Base-by-base conservation (phyloP, 306 rosid genomes). In the Begonia loranthoides region DNA sequence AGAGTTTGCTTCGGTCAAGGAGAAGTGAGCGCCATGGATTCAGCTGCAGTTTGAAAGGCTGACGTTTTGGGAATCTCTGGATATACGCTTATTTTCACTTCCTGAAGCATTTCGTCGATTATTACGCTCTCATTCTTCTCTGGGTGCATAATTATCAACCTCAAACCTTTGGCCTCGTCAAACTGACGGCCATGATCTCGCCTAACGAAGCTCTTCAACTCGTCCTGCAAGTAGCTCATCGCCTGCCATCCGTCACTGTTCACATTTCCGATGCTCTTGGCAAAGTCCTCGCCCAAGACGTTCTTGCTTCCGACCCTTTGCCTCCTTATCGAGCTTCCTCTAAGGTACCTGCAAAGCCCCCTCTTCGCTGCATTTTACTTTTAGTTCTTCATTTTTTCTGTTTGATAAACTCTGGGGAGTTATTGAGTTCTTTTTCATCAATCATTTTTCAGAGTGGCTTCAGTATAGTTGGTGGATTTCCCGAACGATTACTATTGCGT, bases 251-350 rank as follows among this genome's bases (percentile, higher is more conserved):
- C 7, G 56, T 82, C 50, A 62, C 77, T 2, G 71, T 89, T 9
- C 70, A 89, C 10, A 82, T 89, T 15, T 70, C 61, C 43, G 81
- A 85, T 1, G 81, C 95, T 22, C 71, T 82, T 4, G 97, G 83
- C 53, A 84, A 73, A 70, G 76, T 89, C 57, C 63, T 89, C 52
- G 95, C 94, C 0, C 75, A 82, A 55, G 81, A 82, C 10, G 50
- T 82, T 78, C 68, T 15, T 13, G 85, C 95, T 48, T 57, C 62
- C 8, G 94, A 89, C 54, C 90, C 90, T 56, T 55, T 77, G 67
- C 97, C 95, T 45, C 85, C 97, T 17, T 89, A 65, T 51, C 78
- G 78, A 3, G 97, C 95, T 19, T 89, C 95, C 39, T 24, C 71
- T 54, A 89, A 89, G 84, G 95, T 86, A 39, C 45, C 5, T 13